Conservation (phyloP, 2,329 filamentous ascomycete genomes). For the Thelonectria blattea region DNA sequence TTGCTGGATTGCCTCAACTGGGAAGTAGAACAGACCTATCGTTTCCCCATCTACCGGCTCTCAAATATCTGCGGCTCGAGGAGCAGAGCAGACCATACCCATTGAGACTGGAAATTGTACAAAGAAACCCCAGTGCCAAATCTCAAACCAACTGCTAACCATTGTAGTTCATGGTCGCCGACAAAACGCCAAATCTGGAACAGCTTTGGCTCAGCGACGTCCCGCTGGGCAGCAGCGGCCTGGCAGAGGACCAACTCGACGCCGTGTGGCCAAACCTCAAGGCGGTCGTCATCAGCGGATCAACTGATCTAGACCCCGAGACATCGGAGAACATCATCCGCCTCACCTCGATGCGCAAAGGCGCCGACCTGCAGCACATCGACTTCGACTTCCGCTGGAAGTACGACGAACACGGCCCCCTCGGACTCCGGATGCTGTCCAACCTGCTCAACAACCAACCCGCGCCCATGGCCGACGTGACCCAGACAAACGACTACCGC, state of each 20-base stretch:
- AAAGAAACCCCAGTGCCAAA: neutral
- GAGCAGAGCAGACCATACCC: constrained; percentile 28
- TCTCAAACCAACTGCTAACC: constrained; percentile 17
- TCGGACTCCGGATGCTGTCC: constrained; percentile 27
- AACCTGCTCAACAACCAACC: constrained; percentile 27
- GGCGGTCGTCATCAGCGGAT: constrained; percentile 37
- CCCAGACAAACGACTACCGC: constrained; percentile 30
- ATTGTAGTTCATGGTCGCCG: constrained; percentile 35
- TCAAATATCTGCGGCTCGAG: constrained; percentile 41
- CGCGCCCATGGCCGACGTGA: constrained; percentile 13
- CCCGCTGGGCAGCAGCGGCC: constrained; percentile 25
- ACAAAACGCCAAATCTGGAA: constrained; percentile 39
- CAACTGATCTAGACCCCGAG: constrained; percentile 29
- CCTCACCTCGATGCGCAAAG: constrained; percentile 39
- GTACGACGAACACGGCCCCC: constrained; percentile 30
- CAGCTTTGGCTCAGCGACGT: constrained; percentile 42
- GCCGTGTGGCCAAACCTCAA: constrained; percentile 41
- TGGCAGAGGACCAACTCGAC: constrained; percentile 24
- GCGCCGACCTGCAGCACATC: constrained; percentile 37
- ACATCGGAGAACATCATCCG: constrained; percentile 31
- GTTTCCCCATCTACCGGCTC: constrained; percentile 36
- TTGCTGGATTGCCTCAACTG: constrained; percentile 33
- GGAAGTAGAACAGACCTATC: constrained; percentile 8
- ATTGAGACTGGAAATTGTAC: constrained; percentile 31
- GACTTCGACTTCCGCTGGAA: constrained; percentile 42